Evolutionary conservation across 805 yeast species (phyloP), one percentile per base, ranked within the genome.

Genomic region (Myxozyma lipomycoides): DNA sequence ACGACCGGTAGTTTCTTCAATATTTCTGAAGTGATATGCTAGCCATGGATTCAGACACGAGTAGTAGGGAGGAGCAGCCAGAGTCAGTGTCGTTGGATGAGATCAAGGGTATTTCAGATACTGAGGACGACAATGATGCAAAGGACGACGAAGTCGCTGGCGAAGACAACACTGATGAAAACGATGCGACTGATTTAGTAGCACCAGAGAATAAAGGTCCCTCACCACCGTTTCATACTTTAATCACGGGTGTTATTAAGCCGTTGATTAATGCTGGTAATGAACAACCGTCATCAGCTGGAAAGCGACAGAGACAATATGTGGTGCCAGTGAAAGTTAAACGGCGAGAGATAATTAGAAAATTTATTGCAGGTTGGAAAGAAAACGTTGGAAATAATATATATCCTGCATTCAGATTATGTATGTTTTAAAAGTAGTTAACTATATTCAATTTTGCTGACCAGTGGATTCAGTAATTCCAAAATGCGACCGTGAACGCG

Each of bases 401-500:
- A 2, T 81, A 75, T 59, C 90, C 91, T 0, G 83, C 83, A 1
- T 71, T 85, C 15, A 69, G 81, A 28, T 70, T 89, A 43, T 70
- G 67, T 49, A 28, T 28, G 32, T 28, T 9, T n/a, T n/a, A n/a
- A n/a, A n/a, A n/a, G n/a, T n/a, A n/a, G 19, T 24, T 30, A 22
- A n/a, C 25, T 34, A 10, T 26, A 52, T 43, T 36, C 40, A 17
- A 58, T 36, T 46, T 49, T 40, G 48, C 49, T 35, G 49, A 28
- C 51, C 4, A 42, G 45, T n/a, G 34, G 35, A 46, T 54, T 9
- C 32, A 28, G 32, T 23, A 77, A 1, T 65, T 84, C 88, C 95
- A 0, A 75, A 79, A 46, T 72, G 79, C 45, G 95, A 86, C 58
- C 69, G 74, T 19, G 67, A 67, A 23, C 69, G 89, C 6, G 62